Evolutionary conservation across 345 rosid species (phyloP).

Genomic region (Moricandia moricandioides): DNA sequence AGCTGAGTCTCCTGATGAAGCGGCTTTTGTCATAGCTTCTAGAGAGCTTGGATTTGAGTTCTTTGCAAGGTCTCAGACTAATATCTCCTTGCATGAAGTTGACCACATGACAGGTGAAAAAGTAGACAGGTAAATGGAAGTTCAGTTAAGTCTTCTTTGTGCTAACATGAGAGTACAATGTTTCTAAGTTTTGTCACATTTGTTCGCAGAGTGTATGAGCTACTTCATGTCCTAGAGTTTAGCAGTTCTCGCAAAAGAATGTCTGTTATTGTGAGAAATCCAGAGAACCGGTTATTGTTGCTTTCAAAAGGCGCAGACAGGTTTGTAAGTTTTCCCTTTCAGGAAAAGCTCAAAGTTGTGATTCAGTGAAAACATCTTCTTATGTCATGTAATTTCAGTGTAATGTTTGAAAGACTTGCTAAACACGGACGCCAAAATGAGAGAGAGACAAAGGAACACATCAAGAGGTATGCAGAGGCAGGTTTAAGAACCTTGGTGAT

Average conservation of each 20-base stretch:
- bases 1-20: constrained; percentile 91
- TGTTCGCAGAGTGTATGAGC: constrained; percentile 47
- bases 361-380: background rate
- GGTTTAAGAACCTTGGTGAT: constrained; percentile 78
- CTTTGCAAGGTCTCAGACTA: constrained; percentile 57
- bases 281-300: constrained; percentile 55
- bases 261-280: constrained; percentile 80
- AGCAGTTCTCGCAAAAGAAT: constrained; percentile 80
- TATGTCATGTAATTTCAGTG: constrained; percentile 43
- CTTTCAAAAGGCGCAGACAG: constrained; percentile 94
- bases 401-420: constrained; percentile 73
- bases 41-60: constrained; percentile 81
- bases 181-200: too few species aligned
- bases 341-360: too few species aligned
- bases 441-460: constrained; percentile 58
- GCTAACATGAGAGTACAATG: too few species aligned
- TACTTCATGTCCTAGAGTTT: constrained; percentile 86
- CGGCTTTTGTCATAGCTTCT: constrained; percentile 83
- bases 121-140: constrained; percentile 18
- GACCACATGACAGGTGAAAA: constrained; percentile 41
- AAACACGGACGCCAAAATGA: constrained; percentile 45
- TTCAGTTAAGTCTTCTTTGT: too few species aligned
- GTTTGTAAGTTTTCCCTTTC: constrained; percentile 37
- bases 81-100: constrained; percentile 55
- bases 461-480: constrained; percentile 58